These are phyloP conservation scores for Extremus antarcticus DNA, from an alignment of 495 filamentous ascomycete genomes.

Conservation along the genomic window DNA sequence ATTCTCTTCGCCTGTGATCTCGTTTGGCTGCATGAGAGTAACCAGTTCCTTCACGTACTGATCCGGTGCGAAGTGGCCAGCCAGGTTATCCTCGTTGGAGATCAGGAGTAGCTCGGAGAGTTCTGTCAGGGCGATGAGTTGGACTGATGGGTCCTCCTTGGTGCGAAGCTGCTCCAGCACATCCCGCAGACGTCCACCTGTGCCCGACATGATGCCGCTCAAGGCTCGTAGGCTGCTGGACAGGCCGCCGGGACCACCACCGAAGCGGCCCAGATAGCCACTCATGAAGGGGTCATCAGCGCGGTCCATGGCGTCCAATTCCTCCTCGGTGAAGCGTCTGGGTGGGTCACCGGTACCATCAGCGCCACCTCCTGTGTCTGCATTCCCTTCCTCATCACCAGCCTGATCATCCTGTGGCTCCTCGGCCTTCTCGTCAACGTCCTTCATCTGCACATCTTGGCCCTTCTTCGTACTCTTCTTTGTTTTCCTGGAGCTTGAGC, in stretches of 20 bases:
- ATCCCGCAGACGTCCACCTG: slow-evolving; percentile 67
- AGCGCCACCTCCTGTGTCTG: slow-evolving; percentile 35
- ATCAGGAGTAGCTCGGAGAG: slow-evolving; percentile 87
- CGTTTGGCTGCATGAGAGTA: slow-evolving; percentile 77
- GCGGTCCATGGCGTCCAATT: slow-evolving; percentile 39
- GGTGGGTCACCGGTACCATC: slow-evolving; percentile 40
- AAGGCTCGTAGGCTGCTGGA: slow-evolving; percentile 75
- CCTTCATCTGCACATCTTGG: slow-evolving; percentile 42
- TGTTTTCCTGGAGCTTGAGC: slow-evolving; percentile 18
- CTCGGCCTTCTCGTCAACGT: slow-evolving; percentile 28
- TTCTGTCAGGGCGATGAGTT: slow-evolving; percentile 86
- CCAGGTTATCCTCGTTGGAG: slow-evolving; percentile 92
- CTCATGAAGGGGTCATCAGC: slow-evolving; percentile 62
- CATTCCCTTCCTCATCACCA: slow-evolving; percentile 34
- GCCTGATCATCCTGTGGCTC: slow-evolving; percentile 30
- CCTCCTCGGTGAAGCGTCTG: slow-evolving; percentile 48
- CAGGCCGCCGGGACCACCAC: slow-evolving; percentile 53
- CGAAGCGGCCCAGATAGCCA: slow-evolving; percentile 54
- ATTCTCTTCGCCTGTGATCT: slow-evolving; percentile 71
- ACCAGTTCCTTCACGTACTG: slow-evolving; percentile 93
- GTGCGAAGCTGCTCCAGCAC: slow-evolving; percentile 74
- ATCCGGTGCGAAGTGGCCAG: slow-evolving; percentile 90
- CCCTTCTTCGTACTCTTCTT: slow-evolving; percentile 37
- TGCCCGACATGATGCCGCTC: slow-evolving; percentile 81
- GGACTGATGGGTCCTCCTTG: slow-evolving; percentile 79